Base-by-base conservation (phyloP, 192 early-diverging fungal species). In the Coemansia sp. region DNA sequence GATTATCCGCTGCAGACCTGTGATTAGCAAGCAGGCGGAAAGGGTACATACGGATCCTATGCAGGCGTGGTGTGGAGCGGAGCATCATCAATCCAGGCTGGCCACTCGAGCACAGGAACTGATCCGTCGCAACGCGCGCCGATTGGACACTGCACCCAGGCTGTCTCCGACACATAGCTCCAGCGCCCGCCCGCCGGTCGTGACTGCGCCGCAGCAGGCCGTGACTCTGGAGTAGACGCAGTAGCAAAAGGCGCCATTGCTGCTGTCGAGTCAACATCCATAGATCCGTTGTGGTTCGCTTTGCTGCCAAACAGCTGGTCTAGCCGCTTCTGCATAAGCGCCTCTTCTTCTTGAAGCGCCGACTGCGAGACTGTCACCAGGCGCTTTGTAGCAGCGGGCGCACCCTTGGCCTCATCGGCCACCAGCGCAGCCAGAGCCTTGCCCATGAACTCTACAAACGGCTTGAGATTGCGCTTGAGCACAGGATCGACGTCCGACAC, bases 361-460 rank as follows among this genome's bases (percentile, higher is more conserved):
- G 33, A 38, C 18, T 68, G 55, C 1, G 60, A 55, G 9, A 54
- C 35, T 25, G 51, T 45, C 1, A n/a, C 0, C 13, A 17, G 25
- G n/a, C 23, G 19, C 32, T 41, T 46, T 29, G 29, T 55, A n/a
- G 33, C 42, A 13, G 46, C 25, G 9, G 42, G 19, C n/a, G 19
- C 30, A 5, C 21, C 23, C 22, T 63, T 63, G 25, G 33, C 30
- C 25, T 39, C 37, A 8, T 48, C 53, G 15, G 65, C 57, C 8
- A 63, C 72, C 26, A 76, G 66, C 8, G 72, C 72, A 13, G 58
- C 58, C n/a, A 76, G 54, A 2, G 72, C 65, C 36, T 71, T 70
- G 38, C 63, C 68, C 68, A 77, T 77, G 40, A 56, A 77, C 41
- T 77, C 75, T 4, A 77, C 63, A 58, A 77, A 77, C 17, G 68